phyloP scores from a whole-genome alignment of 2,329 filamentous ascomycete species.

The Cryphonectria japonica region DNA sequence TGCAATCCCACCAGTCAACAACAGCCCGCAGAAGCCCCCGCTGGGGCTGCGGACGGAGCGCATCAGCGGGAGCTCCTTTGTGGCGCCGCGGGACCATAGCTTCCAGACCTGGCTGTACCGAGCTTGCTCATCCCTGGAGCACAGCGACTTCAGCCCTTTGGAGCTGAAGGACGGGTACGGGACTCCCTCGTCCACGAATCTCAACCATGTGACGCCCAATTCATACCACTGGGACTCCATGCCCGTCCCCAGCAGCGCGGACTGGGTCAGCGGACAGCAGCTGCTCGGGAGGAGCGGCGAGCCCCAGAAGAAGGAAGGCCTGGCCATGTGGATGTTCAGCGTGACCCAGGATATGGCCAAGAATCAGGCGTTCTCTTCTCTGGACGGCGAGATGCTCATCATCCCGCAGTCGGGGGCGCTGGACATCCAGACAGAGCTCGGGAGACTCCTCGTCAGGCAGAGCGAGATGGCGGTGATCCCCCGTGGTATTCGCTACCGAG shows the following conservation, averaged over 20 bases:
- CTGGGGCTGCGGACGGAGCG: slow-evolving; percentile 68
- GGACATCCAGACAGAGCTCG: slow-evolving; percentile 68
- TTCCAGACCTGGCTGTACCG: slow-evolving; percentile 58
- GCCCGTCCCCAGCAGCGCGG: slow-evolving; percentile 51
- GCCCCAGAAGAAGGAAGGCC: slow-evolving; percentile 67
- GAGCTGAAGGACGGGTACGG: slow-evolving; percentile 47
- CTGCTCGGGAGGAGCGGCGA: slow-evolving; percentile 71
- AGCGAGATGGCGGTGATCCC: slow-evolving; percentile 69
- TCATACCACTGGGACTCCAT: slow-evolving; percentile 61
- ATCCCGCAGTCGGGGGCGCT: slow-evolving; percentile 66
- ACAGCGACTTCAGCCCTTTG: slow-evolving; percentile 48
- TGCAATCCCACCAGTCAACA: slow-evolving; percentile 62
- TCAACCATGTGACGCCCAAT: slow-evolving; percentile 16
- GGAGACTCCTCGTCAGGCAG: slow-evolving; percentile 62
- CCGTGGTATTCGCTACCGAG: slow-evolving; percentile 54
- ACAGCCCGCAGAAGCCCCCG: slow-evolving; percentile 67
- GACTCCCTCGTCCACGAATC: neutral
- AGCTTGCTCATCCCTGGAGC: slow-evolving; percentile 51
- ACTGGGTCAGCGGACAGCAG: slow-evolving; percentile 52
- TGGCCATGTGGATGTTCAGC: slow-evolving; percentile 71
- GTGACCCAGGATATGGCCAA: slow-evolving; percentile 69
- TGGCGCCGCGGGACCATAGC: slow-evolving; percentile 54
- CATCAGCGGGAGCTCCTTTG: slow-evolving; percentile 56
- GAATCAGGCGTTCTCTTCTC: slow-evolving; percentile 71
- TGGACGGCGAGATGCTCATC: slow-evolving; percentile 69